Evolutionary conservation across 345 rosid species (phyloP), one percentile per base, ranked within the genome.

Genomic region (Eucalyptus sp.): DNA sequence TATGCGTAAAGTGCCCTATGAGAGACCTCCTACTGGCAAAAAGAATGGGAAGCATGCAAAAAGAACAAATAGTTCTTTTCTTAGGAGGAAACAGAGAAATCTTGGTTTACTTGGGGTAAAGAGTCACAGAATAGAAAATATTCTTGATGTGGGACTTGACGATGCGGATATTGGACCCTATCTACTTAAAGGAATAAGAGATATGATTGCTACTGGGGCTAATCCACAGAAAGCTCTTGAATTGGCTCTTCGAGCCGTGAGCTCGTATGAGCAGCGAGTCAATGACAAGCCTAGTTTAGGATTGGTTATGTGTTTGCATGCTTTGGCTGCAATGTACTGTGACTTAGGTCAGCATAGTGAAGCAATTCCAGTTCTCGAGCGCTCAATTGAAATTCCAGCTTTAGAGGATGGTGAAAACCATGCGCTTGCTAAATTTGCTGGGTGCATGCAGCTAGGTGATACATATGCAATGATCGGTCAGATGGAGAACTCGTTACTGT

Each of bases 401-500:
- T 91, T 95, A 37, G 96, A 96, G 51, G 96, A 95, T 86, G 96
- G 99, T 1, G 96, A 93, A 89, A 91, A 93, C 89, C 98, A 96
- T 87, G 93, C 96, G 8, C 93, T 97, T 13, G 98, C 99, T 33
- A 97, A 96, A 89, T 97, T 96, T 86, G 95, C 99, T 9, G 98
- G 99, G 54, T 96, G 97, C 87, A 96, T 97, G 98, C 99, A 96
- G 90, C 92, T 96, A 52, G 99, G 99, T 76, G 99, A 97, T 90
- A 91, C 96, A 50, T 96, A 97, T 86, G 96, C 96, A 86, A 90
- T 95, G 91, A 88, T 96, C 90, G 99, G 99, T 87, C 99, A 96
- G 88, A 90, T 93, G 68, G 99, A 97, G 90, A 96, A 96, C 88
- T 95, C 99, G 7, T 91, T 96, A 25, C 90, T 95, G 88, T 94